Base-by-base conservation (phyloP, 306 rosid genomes). In the Myrica gale region DNA sequence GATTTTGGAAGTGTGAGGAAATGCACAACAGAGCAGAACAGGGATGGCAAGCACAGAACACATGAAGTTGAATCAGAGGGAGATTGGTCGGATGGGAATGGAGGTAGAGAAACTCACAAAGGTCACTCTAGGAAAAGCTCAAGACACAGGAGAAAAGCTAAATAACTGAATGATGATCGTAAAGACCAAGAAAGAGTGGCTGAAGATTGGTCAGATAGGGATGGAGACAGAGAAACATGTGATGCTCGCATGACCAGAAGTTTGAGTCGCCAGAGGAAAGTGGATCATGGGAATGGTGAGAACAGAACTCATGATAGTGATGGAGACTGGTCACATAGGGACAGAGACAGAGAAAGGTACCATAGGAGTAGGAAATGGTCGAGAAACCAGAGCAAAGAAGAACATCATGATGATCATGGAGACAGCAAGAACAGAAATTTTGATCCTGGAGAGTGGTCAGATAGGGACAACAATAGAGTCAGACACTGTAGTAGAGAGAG, bases 81-180 rank as follows among this genome's bases (percentile, higher is more conserved):
- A 76, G 85, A 82, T 58, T 47, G 71, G 71, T 72, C 67, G 1
- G 57, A 68, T 26, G 63, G 67, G 43, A 73, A 51, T 44, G 62
- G 32, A 65, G 76, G 73, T 69, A 71, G 76, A 65, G 48, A 74
- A 70, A 73, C 66, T 57, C 71, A 73, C 73, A 72, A 32, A 9
- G 47, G 47, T 50, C 52, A 75, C 73, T 72, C 78, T 71, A 76
- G 88, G 78, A 81, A 74, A 80, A 84, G 82, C 81, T 79, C 90
- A 23, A 83, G 79, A 73, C 73, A 76, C 74, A 43, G 46, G 76
- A 13, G 76, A 73, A 74, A 51, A 57, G 57, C 62, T 56, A 32
- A n/a, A 72, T 66, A 9, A 45, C 78, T 5, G 1, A 26, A 26
- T 26, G 74, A 71, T 48, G 75, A 81, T 74, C 23, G 69, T 77